A percentile compares a stretch with the other conserved stretches of the same genome.
Evolutionary conservation across 2,329 filamentous ascomycete species (phyloP).

Genomic region (Rhinocladiella mackenziei): DNA sequence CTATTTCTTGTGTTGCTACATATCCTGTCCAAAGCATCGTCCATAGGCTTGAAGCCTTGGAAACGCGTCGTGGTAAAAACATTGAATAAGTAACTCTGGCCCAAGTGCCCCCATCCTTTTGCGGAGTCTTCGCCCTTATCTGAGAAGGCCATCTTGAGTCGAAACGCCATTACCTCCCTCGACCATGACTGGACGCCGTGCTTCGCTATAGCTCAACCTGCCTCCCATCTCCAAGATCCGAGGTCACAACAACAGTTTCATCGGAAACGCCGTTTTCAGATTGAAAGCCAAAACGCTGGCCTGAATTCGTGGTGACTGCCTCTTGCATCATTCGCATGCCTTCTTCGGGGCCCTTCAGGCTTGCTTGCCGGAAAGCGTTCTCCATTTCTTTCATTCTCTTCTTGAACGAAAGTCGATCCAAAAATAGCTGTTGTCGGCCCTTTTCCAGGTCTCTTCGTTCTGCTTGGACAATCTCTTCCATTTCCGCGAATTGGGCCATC

Average conservation of each 20-base stretch:
- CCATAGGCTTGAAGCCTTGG: background rate
- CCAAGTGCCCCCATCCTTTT: background rate
- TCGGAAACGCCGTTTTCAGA: conserved; percentile 4
- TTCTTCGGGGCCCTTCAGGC: conserved; percentile 43
- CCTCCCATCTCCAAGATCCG: background rate
- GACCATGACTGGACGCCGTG: no score
- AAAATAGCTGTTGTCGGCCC: conserved; percentile 84
- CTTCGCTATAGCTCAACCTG: background rate
- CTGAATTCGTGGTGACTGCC: conserved; percentile 13
- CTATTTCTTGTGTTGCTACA: background rate
- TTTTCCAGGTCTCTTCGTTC: conserved; percentile 91
- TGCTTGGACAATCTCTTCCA: conserved; percentile 86
- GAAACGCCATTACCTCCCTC: background rate
- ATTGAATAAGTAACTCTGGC: background rate
- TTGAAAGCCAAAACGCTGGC: conserved; percentile 20
- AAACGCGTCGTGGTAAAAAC: conserved; percentile 2
- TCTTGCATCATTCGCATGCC: conserved; percentile 30
- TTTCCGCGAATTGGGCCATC: conserved; percentile 91
- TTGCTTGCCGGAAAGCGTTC: conserved; percentile 56
- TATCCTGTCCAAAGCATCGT: background rate
- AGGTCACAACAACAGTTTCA: background rate
- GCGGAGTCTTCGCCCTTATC: no score
- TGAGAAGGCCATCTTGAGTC: no score
- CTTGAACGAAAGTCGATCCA: conserved; percentile 87
- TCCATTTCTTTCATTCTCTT: conserved; percentile 80